phyloP scores from a whole-genome alignment of 257 asterid genomes.

The Penstemon eatonii region DNA sequence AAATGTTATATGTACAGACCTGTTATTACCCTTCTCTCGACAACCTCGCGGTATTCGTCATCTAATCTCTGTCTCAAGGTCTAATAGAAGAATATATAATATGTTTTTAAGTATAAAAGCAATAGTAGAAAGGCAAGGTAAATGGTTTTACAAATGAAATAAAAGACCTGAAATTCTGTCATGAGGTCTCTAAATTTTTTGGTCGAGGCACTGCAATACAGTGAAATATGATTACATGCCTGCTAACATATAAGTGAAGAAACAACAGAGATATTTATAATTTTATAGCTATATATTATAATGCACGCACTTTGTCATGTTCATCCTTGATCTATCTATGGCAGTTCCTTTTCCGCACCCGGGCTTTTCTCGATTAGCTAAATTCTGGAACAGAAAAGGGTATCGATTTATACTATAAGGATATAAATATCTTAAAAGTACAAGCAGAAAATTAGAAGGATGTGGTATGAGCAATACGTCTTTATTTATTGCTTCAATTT shows the following conservation, averaged over 20 bases:
- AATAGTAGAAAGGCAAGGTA: background rate
- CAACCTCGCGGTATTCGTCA: conserved; percentile 88
- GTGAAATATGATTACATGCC: conserved; percentile 15
- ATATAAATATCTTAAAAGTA: conserved; percentile 5
- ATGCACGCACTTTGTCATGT: conserved; percentile 62
- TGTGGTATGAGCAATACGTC: conserved; percentile 47
- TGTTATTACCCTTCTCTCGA: conserved; percentile 86
- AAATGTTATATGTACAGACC: conserved; percentile 39
- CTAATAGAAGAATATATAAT: conserved; percentile 35
- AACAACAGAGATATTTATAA: background rate
- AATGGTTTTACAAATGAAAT: background rate
- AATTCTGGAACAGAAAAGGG: conserved; percentile 44
- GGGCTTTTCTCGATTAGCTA: conserved; percentile 80
- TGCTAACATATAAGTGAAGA: conserved; percentile 15
- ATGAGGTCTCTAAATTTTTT: conserved; percentile 73
- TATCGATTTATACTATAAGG: conserved; percentile 21
- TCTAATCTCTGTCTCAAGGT: conserved; percentile 70
- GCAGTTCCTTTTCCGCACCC: conserved; percentile 86
- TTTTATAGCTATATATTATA: background rate
- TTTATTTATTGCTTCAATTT: conserved; percentile 60
- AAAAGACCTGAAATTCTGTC: conserved; percentile 77
- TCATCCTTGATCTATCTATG: conserved; percentile 83
- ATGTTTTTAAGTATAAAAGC: background rate
- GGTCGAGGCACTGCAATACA: conserved; percentile 56
- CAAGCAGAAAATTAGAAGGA: conserved; percentile 1